Conservation (phyloP, 2,329 filamentous ascomycete species). For the Didymella keratinophila region DNA sequence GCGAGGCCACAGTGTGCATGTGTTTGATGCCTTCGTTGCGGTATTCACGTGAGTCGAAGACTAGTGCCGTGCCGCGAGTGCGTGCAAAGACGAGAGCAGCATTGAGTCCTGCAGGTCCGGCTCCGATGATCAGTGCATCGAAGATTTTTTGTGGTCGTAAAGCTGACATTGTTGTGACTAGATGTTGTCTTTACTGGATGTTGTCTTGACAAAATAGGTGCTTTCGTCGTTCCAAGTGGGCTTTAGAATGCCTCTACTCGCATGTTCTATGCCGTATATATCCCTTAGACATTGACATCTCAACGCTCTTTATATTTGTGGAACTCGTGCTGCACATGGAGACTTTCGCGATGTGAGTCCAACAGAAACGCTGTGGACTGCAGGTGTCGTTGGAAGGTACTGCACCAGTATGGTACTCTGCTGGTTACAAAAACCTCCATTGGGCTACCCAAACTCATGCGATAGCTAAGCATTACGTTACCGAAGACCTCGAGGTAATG, state of each 20-base stretch:
- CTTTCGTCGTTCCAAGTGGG: neutral
- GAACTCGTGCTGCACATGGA: neutral
- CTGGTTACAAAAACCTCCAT: neutral
- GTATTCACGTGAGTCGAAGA: constrained; percentile 55
- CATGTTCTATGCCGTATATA: neutral
- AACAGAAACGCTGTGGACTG: neutral
- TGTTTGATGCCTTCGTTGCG: constrained; percentile 54
- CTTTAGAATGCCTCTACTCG: neutral
- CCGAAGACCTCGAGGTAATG: neutral
- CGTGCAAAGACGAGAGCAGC: constrained; percentile 52
- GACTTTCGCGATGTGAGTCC: neutral
- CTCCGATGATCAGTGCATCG: constrained; percentile 49
- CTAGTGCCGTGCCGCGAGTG: constrained; percentile 49
- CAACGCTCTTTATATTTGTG: neutral
- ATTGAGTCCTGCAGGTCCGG: constrained; percentile 57
- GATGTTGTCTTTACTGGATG: neutral
- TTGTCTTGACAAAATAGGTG: neutral
- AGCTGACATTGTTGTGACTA: constrained; percentile 15
- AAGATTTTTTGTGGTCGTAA: constrained; percentile 32
- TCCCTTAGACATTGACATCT: too few species aligned
- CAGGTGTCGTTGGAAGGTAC: neutral
- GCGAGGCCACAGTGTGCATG: constrained; percentile 54
- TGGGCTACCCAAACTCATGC: neutral
- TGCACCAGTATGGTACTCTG: neutral
- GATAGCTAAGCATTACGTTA: neutral